Evolutionary conservation across 108 stramenopile species (phyloP).

Genomic region (Pseudonitzschia multistriata): DNA sequence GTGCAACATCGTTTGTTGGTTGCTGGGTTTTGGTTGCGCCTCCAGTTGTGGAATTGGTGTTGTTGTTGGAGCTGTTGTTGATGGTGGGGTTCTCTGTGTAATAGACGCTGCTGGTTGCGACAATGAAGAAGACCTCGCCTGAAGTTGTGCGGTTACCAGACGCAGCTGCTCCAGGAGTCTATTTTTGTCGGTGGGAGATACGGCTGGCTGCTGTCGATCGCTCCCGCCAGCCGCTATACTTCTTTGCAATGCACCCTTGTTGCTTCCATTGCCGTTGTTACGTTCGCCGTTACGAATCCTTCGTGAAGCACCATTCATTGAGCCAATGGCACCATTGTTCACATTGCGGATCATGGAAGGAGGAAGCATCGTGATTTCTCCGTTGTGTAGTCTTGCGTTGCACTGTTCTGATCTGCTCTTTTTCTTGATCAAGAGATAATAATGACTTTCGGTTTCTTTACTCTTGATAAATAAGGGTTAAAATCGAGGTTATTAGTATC

Average conservation of each 20-base stretch:
- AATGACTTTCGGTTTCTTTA: no score
- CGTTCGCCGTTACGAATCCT: background rate
- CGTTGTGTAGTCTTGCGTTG: no score
- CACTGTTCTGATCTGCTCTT: no score
- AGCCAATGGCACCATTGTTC: background rate
- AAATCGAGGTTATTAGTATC: no score
- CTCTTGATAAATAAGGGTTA: no score
- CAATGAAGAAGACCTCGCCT: background rate
- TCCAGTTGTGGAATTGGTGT: constrained; percentile 14
- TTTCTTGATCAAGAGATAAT: no score
- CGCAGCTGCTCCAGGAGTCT: background rate
- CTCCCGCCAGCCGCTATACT: background rate
- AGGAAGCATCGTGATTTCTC: background rate
- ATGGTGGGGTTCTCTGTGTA: background rate
- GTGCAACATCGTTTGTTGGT: constrained; percentile 10
- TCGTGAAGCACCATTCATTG: background rate
- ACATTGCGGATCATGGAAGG: background rate
- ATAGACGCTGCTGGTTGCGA: constrained; percentile 33
- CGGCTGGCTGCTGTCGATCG: background rate
- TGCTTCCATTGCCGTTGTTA: background rate
- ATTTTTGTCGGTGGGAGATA: background rate
- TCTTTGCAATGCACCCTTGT: background rate
- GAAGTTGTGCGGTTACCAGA: background rate
- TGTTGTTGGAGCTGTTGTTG: background rate
- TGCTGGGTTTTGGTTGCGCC: constrained; percentile 27